A percentile compares a stretch with the other conserved stretches of the same genome.
Conservation (phyloP, 176 grass and related monocot genomes). For the Phragmites australis region DNA sequence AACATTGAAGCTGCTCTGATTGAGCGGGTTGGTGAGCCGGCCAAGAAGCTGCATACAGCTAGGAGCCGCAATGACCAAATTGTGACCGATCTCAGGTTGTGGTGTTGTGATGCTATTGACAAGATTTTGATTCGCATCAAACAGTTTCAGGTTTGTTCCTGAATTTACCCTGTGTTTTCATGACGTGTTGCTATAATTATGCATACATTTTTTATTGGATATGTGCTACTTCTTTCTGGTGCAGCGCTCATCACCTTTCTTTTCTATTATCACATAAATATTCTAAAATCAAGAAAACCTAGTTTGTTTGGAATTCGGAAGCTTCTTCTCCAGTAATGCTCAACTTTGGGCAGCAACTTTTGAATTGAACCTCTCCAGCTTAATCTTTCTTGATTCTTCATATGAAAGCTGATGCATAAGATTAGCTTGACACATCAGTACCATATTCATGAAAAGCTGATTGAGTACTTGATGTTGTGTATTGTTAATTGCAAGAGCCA, state of each 20-base stretch:
- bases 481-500: constrained; percentile 3
- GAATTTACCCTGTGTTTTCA: constrained; percentile 10
- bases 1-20: constrained; percentile 96
- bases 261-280: not conserved
- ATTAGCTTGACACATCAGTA: constrained; percentile 4
- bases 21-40: constrained; percentile 88
- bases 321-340: not conserved
- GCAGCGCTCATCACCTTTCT: not conserved
- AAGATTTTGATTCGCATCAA: constrained; percentile 84
- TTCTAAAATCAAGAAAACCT: not conserved
- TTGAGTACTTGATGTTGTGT: constrained; percentile 14
- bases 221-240: not conserved
- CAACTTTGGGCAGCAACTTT: not conserved
- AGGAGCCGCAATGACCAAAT: constrained; percentile 98
- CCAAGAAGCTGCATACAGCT: constrained; percentile 94
- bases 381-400: not conserved
- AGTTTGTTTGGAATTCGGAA: not conserved
- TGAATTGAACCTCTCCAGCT: not conserved
- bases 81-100: constrained; percentile 84
- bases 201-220: constrained; percentile 1
- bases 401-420: not conserved
- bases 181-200: not conserved
- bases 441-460: not conserved
- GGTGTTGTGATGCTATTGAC: constrained; percentile 90
- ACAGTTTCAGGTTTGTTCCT: constrained; percentile 77